Base-by-base conservation (phyloP, 352 stramenopile genomes). In the Globisporangium abappressorium region DNA sequence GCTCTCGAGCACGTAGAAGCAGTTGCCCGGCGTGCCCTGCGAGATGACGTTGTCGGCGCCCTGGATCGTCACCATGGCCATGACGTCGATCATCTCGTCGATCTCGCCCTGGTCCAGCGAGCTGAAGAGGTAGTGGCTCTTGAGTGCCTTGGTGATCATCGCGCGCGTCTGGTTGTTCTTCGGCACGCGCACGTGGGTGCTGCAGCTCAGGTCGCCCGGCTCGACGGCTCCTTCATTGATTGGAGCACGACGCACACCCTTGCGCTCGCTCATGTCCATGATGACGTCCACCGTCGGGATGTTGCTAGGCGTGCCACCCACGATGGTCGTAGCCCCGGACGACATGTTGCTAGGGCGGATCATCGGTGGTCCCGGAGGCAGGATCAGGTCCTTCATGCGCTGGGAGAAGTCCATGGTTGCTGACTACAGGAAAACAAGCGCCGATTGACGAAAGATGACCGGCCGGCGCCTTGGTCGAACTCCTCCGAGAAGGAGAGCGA, bases 1-100 rank as follows among this genome's bases (percentile, higher is more conserved):
- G 74, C 82, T 95, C 66, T 97, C 78, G 24, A 99, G 85, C 34
- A 99, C 89, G 76, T 97, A 99, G 68, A 98, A 98, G 61, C 80
- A 94, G 72, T 98, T 94, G 66, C 91, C 93, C 18, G 84, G 61
- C 8, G 89, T 85, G 61, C 95, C 95, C 70, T 97, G 87, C 18
- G 76, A 71, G 62, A 95, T 96, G 6, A 95, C 79, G n/a, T 84
- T 68, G 28, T 92, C 83, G 6, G 80, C 80, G 0, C 72, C 70
- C 57, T 90, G 81, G 26, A 89, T 74, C 20, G 81, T 89, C 53
- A 88, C 79, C 80, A 90, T 91, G 54, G 81, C 75, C 86, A 94
- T 94, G 41, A 92, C 81, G 57, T 92, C 80, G 53, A 94, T 90
- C 81, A 94, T 94, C 71, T 93, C 86, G 65, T 91, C 80, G 33